Percentiles rank a stretch among this genome's conserved stretches.
Conservation (phyloP, 179 eudicot genomes). For the Amaranthus tricolor region DNA sequence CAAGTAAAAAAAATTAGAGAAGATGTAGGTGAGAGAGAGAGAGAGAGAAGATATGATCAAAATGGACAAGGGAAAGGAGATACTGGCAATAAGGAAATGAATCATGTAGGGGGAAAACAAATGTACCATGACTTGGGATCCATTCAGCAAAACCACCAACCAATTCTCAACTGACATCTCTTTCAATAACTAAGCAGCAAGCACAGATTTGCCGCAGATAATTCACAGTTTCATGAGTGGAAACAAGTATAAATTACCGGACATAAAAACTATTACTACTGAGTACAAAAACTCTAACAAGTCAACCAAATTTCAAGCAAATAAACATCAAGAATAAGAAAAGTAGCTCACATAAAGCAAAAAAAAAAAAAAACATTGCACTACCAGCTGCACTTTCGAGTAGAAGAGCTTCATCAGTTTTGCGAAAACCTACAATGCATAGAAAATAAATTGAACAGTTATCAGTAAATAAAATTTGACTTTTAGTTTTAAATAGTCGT, state of each 20-base stretch:
- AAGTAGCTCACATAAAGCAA: constrained; percentile 22
- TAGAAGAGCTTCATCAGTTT: constrained; percentile 68
- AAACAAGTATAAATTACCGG: background rate
- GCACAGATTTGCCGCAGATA: too few species aligned
- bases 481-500: background rate
- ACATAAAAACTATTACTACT: background rate
- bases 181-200: too few species aligned
- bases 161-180: too few species aligned
- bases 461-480: background rate
- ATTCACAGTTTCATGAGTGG: too few species aligned
- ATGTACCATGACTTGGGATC: too few species aligned
- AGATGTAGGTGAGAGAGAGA: too few species aligned
- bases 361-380: constrained; percentile 23
- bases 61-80: too few species aligned
- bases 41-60: too few species aligned
- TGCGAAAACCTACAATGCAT: constrained; percentile 54
- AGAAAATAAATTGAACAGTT: constrained; percentile 1
- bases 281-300: background rate
- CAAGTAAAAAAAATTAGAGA: too few species aligned
- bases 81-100: too few species aligned
- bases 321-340: constrained; percentile 7
- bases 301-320: background rate
- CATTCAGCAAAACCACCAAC: too few species aligned
- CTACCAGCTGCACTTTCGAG: constrained; percentile 76
- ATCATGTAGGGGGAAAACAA: too few species aligned